Base-by-base conservation (phyloP, 306 rosid genomes). In the Casuarina equisetifolia region DNA sequence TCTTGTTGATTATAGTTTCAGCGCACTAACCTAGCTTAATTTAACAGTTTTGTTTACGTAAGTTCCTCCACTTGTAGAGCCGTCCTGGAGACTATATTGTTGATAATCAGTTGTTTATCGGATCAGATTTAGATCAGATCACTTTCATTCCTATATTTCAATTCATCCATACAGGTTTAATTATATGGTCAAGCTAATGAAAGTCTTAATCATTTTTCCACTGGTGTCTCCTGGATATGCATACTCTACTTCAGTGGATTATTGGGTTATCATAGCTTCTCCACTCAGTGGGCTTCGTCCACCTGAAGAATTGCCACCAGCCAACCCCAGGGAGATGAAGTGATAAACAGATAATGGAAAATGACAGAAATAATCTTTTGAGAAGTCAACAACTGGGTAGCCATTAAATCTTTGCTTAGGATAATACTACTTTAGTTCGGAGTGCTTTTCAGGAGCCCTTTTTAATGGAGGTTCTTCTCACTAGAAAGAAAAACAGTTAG, bases 401-500 rank as follows among this genome's bases (percentile, higher is more conserved):
- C 19, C 17, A 62, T 62, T 62, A 62, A 36, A 35, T 62, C 12
- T 61, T 10, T 59, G 4, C 25, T 4, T 32, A 3, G 16, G 68
- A 61, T 61, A 61, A 61, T 61, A 32, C 68, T 61, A 61, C 15
- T 61, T 61, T 61, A 35, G 35, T 32, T 61, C 35, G n/a, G 68
- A 10, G 68, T 61, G 32, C 12, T 61, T 61, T 32, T 61, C 43
- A 35, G 7, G 10, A 35, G 5, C 68, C 43, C 15, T 16, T 13
- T 4, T 1, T 61, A 36, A 35, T 61, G 32, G 20, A 54, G 9
- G 35, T 16, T 54, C 40, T 61, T 61, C 13, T 32, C 68, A 61
- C 43, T 4, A 61, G 35, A 32, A 61, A 61, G 17, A 10, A 6
- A 61, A 61, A 7, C 11, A 61, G 6, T 61, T n/a, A 61, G 43